Evolutionary conservation across 2,329 filamentous ascomycete species (phyloP).

Genomic region (Ceratocystis ficicola): DNA sequence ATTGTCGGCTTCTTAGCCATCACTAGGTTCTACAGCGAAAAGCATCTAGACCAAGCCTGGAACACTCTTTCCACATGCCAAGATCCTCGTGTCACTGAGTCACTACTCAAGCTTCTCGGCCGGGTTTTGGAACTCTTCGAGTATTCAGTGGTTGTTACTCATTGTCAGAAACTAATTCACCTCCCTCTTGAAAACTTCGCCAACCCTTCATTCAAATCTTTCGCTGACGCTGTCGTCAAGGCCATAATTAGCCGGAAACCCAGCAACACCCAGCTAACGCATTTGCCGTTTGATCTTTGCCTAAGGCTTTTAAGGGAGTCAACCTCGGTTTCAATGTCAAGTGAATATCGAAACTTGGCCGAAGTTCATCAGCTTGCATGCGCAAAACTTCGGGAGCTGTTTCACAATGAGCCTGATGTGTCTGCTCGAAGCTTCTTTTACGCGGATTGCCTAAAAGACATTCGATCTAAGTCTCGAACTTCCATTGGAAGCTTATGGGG

Average conservation of each 20-base stretch:
- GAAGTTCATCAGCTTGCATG: slow-evolving; percentile 54
- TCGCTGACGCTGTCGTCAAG: slow-evolving; percentile 47
- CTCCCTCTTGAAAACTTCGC: slow-evolving; percentile 50
- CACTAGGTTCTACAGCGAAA: slow-evolving; percentile 56
- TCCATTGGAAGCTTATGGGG: slow-evolving; percentile 48
- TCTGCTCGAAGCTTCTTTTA: slow-evolving; percentile 52
- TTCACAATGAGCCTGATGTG: slow-evolving; percentile 41
- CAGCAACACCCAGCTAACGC: slow-evolving; percentile 30
- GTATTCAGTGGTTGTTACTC: slow-evolving; percentile 43
- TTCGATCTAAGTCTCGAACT: slow-evolving; percentile 38
- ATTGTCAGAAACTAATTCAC: slow-evolving; percentile 57
- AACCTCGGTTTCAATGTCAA: slow-evolving; percentile 40
- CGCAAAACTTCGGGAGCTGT: slow-evolving; percentile 48
- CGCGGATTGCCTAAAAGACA: slow-evolving; percentile 53
- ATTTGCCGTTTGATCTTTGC: slow-evolving; percentile 40
- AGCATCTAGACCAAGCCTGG: slow-evolving; percentile 74
- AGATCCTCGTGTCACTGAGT: slow-evolving; percentile 72
- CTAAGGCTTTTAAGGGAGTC: slow-evolving; percentile 62
- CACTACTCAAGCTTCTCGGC: slow-evolving; percentile 55
- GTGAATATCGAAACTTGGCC: slow-evolving; percentile 44
- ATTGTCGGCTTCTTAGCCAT: slow-evolving; percentile 80
- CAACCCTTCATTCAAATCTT: slow-evolving; percentile 47
- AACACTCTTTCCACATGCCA: slow-evolving; percentile 67
- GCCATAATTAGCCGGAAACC: slow-evolving; percentile 36
- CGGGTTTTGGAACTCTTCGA: slow-evolving; percentile 40